Percentiles rank a stretch among this genome's conserved stretches.
These are phyloP conservation scores for Colletotrichum salicis DNA, from an alignment of 2,329 filamentous ascomycete species.

Conservation along the genomic window DNA sequence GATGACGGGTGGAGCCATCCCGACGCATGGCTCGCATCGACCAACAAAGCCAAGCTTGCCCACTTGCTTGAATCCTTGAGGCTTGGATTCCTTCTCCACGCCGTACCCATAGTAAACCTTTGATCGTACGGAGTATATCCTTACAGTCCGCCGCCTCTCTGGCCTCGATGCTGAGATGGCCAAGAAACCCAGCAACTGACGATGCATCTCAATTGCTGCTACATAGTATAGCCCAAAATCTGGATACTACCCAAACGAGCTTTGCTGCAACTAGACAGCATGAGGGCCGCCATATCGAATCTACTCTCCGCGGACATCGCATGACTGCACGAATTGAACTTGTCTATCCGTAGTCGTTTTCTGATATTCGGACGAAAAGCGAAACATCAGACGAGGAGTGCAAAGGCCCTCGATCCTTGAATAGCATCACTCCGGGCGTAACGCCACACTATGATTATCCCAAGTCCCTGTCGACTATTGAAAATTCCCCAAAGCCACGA, in stretches of 20 bases:
- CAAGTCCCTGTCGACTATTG: background rate
- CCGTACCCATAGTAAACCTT: background rate
- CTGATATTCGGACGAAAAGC: background rate
- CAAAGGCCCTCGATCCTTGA: background rate
- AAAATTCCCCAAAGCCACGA: background rate
- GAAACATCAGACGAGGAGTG: background rate
- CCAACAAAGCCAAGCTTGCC: background rate
- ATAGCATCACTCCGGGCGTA: constrained; percentile 25
- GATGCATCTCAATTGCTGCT: background rate
- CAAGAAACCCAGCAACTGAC: background rate
- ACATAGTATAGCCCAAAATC: background rate
- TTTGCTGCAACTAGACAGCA: background rate
- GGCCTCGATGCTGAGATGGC: background rate
- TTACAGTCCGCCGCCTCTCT: background rate
- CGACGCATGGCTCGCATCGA: constrained; percentile 13
- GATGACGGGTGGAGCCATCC: constrained; percentile 6
- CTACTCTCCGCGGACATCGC: background rate
- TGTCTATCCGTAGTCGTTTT: background rate
- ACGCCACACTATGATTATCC: constrained; percentile 7
- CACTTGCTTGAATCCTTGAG: background rate
- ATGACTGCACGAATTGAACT: background rate
- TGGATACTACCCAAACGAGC: background rate
- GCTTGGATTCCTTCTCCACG: background rate
- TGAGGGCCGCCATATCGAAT: background rate
- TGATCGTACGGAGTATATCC: no score